Evolutionary conservation across 2,329 filamentous ascomycete species (phyloP), one percentile per base, ranked within the genome.

Genomic region (Zalaria sp.): DNA sequence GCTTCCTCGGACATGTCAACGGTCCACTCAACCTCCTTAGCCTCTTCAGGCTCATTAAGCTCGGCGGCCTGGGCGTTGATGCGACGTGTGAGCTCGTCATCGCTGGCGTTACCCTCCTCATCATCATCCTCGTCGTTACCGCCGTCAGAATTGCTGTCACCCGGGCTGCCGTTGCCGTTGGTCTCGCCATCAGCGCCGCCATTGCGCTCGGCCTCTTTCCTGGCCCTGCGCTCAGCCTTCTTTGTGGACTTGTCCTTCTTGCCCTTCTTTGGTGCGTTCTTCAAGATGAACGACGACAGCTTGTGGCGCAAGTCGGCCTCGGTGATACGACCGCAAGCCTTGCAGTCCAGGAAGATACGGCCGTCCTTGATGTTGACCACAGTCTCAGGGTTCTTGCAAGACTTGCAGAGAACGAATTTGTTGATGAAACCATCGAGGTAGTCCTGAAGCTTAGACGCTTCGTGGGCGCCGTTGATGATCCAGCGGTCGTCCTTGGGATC

Each of bases 391-490:
- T 98, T 98, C 79, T 94, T 94, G 81, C 91, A 98, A 65, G 93
- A 89, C 72, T 93, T 93, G 83, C 91, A 98, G 50, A 98, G 87
- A 57, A 98, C 91, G 54, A 96, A 98, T 70, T 86, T 94, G 72
- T 81, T 76, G 69, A 98, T 98, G 76, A 98, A 98, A 55, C 88
- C 88, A 63, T 96, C 89, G 38, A 98, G 83, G 56, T 95, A 88
- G 62, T 96, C 91, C 72, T 98, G 91, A 38, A 98, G 82, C 73
- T 96, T 96, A 64, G 73, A 69, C 48, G 89, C 80, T 53, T 98
- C 91, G 62, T 98, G 91, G 52, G 89, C 86, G 61, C 91, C 91
- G 69, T 98, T 98, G 77, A 98, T 96, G 69, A 98, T 98, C 89
- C 91, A 98, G 62, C 91, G 91, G 63, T 98, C 91, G 63, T 96